phyloP scores from a whole-genome alignment of 2,329 filamentous ascomycete genomes.

The Trichoderma guizhouense region DNA sequence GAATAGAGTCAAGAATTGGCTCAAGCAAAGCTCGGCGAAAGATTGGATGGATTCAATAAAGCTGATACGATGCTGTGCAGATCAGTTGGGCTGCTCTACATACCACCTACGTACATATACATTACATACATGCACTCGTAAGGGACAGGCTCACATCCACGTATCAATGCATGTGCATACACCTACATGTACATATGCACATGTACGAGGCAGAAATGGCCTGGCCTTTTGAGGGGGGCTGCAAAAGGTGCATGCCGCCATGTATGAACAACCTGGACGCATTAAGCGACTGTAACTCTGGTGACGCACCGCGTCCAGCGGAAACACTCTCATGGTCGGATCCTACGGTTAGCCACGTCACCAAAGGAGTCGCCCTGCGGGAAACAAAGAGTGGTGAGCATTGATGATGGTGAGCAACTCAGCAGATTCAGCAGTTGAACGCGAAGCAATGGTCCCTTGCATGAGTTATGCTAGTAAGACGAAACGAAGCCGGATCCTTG shows the following conservation, averaged over 20 bases:
- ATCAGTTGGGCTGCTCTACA: constrained; percentile 3
- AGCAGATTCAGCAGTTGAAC: not conserved
- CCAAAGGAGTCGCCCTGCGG: not conserved
- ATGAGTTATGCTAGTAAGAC: not conserved
- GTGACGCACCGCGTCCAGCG: not conserved
- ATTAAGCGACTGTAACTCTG: constrained; percentile 13
- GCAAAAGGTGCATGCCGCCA: not conserved
- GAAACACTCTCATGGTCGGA: not conserved
- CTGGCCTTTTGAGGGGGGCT: not conserved
- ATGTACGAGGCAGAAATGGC: not conserved
- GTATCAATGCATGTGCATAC: constrained; percentile 1
- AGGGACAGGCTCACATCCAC: not conserved
- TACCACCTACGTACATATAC: not conserved
- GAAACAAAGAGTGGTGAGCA: not conserved
- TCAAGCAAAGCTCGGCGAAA: not conserved
- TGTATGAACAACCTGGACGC: not conserved
- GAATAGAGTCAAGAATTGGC: not conserved
- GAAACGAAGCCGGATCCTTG: not conserved
- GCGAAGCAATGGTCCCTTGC: not conserved
- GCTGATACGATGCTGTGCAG: not conserved
- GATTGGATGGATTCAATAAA: not conserved
- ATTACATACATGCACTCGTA: not conserved
- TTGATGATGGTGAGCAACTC: not conserved
- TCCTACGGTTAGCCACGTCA: constrained; percentile 6
- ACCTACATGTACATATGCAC: not conserved